These are phyloP conservation scores for Vicia faba DNA, from an alignment of 306 rosid species.

Conservation along the genomic window DNA sequence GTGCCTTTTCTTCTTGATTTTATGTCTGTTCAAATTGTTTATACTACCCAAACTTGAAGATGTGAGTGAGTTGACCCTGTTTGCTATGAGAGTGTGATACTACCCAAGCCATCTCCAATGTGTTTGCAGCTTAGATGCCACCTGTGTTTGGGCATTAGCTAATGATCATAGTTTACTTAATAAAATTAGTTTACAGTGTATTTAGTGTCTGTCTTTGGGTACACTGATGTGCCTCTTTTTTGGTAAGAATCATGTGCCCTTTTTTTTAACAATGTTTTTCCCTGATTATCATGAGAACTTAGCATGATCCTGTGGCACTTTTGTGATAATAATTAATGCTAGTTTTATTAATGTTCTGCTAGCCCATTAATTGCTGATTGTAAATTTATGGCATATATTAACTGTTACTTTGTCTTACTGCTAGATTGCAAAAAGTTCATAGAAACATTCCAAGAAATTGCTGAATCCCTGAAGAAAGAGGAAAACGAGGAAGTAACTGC, in stretches of 20 bases:
- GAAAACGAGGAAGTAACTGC: conserved; percentile 67
- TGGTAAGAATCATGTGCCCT: too few species aligned
- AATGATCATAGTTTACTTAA: neutral
- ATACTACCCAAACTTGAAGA: neutral
- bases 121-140: neutral
- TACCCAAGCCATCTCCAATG: neutral
- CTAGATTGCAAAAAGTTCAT: conserved; percentile 78
- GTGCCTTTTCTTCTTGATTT: neutral
- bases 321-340: neutral
- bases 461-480: conserved; percentile 62
- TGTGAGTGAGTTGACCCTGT: neutral
- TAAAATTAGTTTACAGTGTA: neutral
- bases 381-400: neutral
- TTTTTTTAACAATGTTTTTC: neutral
- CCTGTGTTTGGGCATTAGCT: neutral
- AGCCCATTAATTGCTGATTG: neutral
- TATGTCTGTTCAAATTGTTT: neutral
- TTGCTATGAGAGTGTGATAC: neutral
- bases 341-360: neutral
- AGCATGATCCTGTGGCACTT: neutral
- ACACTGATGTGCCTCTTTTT: neutral
- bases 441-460: conserved; percentile 82
- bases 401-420: conserved; percentile 1
- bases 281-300: neutral
- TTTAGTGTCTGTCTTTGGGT: neutral